Evolutionary conservation across 2,329 filamentous ascomycete species (phyloP).

Genomic region (Trichoderma sp.): DNA sequence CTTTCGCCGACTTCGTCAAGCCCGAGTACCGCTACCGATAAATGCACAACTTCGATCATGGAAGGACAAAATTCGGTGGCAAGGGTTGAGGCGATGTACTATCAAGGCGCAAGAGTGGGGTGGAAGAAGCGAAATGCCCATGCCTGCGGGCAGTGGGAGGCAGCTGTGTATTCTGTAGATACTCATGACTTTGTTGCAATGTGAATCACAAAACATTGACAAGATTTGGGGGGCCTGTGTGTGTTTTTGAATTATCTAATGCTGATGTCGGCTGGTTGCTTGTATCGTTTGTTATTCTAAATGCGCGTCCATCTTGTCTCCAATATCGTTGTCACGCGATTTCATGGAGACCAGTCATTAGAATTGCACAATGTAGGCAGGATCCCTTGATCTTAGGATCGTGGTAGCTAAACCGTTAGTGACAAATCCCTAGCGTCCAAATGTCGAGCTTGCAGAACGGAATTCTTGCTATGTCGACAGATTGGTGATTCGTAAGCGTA

Average conservation of each 20-base stretch:
- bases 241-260: conserved; percentile 17
- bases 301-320: neutral
- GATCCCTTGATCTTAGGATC: neutral
- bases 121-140: conserved; percentile 24
- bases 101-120: conserved; percentile 25
- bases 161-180: conserved; percentile 40
- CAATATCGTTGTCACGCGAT: neutral
- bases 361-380: neutral
- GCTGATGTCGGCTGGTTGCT: neutral
- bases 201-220: conserved; percentile 36
- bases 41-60: conserved; percentile 25
- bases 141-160: conserved; percentile 23
- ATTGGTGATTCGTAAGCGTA: neutral
- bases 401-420: neutral
- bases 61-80: conserved; percentile 4
- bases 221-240: conserved; percentile 25
- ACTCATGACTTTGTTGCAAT: conserved; percentile 38
- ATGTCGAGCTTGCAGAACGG: neutral
- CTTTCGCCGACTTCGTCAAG: conserved; percentile 93
- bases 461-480: neutral
- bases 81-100: conserved; percentile 22
- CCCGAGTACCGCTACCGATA: conserved; percentile 82
- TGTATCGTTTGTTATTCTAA: neutral
- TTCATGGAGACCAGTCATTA: neutral
- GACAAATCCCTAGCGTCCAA: neutral